Evolutionary conservation across 176 grass and related monocot species (phyloP).

Genomic region (Luzula sylvatica): DNA sequence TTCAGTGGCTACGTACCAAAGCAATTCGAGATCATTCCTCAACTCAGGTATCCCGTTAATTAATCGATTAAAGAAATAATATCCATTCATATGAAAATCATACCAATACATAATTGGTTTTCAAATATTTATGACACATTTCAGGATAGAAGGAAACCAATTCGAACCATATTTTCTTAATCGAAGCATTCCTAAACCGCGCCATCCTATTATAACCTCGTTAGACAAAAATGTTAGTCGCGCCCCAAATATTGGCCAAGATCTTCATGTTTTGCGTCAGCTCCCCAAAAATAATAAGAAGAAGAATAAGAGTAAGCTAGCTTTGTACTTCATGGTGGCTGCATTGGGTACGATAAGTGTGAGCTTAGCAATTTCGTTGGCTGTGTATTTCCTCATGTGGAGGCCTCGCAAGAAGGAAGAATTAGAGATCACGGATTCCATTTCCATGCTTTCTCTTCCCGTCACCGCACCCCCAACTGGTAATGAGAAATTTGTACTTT

Average conservation of each 20-base stretch:
- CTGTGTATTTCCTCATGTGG: constrained; percentile 25
- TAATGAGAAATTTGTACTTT: not conserved
- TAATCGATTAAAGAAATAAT: too few species aligned
- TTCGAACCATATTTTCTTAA: constrained; percentile 37
- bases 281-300: constrained; percentile 32
- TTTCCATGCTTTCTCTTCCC: constrained; percentile 9
- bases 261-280: constrained; percentile 27
- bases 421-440: constrained; percentile 10
- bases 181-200: not conserved
- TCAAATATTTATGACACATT: constrained; percentile 17
- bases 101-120: too few species aligned
- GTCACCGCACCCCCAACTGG: constrained; percentile 8
- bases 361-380: constrained; percentile 45
- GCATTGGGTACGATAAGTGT: constrained; percentile 31
- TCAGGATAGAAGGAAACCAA: constrained; percentile 70
- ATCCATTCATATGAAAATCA: too few species aligned
- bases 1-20: constrained; percentile 87
- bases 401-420: constrained; percentile 13
- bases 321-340: constrained; percentile 35
- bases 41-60: constrained; percentile 43
- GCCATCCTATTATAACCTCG: constrained; percentile 26
- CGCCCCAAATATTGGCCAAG: constrained; percentile 32
- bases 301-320: constrained; percentile 34
- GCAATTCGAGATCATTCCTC: constrained; percentile 57
- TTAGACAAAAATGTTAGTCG: constrained; percentile 38